phyloP scores from a whole-genome alignment of 192 early-diverging fungal genomes.

The Cetraspora pellucida region DNA sequence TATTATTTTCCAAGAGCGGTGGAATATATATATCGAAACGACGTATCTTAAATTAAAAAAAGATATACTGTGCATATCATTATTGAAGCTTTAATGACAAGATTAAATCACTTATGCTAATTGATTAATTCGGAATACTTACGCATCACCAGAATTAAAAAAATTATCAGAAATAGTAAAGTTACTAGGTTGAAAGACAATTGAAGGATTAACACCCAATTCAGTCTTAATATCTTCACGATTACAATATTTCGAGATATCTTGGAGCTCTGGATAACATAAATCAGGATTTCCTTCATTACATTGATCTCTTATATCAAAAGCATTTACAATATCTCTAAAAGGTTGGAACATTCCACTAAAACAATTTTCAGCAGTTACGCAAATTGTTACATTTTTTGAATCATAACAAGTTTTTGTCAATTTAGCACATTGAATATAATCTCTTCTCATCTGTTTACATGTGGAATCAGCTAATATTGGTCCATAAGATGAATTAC shows the following conservation, averaged over 20 bases:
- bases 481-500: conserved; percentile 74
- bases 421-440: conserved; percentile 72
- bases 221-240: conserved; percentile 68
- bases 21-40: conserved; percentile 71
- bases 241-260: conserved; percentile 83
- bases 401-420: conserved; percentile 86
- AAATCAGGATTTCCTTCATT: conserved; percentile 65
- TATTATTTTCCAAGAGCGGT: conserved; percentile 74
- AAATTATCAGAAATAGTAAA: conserved; percentile 79
- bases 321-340: conserved; percentile 86
- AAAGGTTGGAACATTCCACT: conserved; percentile 75
- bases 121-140: background rate
- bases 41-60: conserved; percentile 61
- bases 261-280: conserved; percentile 84
- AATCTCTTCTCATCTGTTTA: conserved; percentile 70
- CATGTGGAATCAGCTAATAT: conserved; percentile 74
- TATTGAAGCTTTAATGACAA: no score
- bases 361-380: conserved; percentile 89
- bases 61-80: no score
- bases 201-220: conserved; percentile 68
- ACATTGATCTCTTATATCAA: conserved; percentile 91
- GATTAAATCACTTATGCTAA: no score
- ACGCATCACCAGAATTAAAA: conserved; percentile 79
- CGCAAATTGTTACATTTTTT: conserved; percentile 74
- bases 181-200: conserved; percentile 77